Evolutionary conservation across 2,329 filamentous ascomycete species (phyloP).

Genomic region (Penicillium sumatraense): DNA sequence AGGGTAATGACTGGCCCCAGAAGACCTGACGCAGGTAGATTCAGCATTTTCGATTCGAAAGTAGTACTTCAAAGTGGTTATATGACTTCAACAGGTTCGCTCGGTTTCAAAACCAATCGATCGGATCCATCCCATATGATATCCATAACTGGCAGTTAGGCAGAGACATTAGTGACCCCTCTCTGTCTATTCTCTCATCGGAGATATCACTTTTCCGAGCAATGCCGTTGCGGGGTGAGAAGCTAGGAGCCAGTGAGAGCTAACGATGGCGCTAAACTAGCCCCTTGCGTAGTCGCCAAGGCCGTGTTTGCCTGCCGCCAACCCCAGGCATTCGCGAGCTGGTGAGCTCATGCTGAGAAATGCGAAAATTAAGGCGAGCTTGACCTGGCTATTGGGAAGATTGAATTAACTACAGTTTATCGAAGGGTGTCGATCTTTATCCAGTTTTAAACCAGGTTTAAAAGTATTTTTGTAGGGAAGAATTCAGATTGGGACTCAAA

Average conservation of each 20-base stretch:
- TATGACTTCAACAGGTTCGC: neutral
- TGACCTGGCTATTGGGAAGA: too few relatives aligned
- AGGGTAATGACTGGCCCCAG: constrained; percentile 39
- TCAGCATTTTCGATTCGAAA: neutral
- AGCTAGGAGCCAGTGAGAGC: neutral
- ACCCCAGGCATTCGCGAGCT: neutral
- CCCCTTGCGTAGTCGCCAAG: neutral
- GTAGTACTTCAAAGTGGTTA: neutral
- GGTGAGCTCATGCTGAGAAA: neutral
- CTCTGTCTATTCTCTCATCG: neutral
- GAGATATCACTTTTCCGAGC: neutral
- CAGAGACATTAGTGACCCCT: neutral
- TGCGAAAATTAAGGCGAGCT: too few relatives aligned
- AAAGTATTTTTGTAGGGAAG: too few relatives aligned
- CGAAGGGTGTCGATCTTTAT: too few relatives aligned
- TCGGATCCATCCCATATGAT: neutral
- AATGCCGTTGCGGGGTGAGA: neutral
- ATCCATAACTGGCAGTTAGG: neutral
- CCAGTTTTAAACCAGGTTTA: too few relatives aligned
- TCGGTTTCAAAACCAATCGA: neutral
- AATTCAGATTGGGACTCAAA: too few relatives aligned
- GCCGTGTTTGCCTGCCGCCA: too few relatives aligned
- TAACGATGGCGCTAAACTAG: neutral
- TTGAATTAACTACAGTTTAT: too few relatives aligned
- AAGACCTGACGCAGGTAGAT: constrained; percentile 21